These are phyloP conservation scores for Osmanthus fragrans DNA, from an alignment of 257 asterid species.

Conservation along the genomic window DNA sequence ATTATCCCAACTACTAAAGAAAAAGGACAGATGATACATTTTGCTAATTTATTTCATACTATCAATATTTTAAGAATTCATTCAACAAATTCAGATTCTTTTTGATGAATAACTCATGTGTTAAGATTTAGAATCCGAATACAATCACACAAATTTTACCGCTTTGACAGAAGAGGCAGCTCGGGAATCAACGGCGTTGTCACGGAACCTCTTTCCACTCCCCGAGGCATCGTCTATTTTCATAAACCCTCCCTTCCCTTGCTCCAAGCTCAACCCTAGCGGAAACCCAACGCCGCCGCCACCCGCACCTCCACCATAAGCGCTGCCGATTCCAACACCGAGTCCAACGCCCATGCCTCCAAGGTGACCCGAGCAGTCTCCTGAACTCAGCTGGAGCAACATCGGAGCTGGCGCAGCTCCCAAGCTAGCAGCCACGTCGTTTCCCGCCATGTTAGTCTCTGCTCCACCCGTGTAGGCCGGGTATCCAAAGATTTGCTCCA, in stretches of 20 bases:
- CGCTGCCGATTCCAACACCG: conserved; percentile 50
- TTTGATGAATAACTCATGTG: neutral
- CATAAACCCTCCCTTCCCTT: conserved; percentile 69
- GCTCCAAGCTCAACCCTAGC: conserved; percentile 85
- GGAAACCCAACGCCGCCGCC: conserved; percentile 65
- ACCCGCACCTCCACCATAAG: conserved; percentile 38
- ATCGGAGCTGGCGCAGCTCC: conserved; percentile 42
- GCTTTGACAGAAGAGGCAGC: conserved; percentile 61
- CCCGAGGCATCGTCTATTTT: conserved; percentile 59
- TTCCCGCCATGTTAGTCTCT: conserved; percentile 54
- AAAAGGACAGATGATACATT: neutral
- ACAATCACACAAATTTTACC: conserved; percentile 29
- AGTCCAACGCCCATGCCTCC: conserved; percentile 54
- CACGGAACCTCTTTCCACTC: conserved; percentile 67
- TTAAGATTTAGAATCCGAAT: neutral
- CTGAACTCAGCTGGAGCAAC: conserved; percentile 64
- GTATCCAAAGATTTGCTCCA: conserved; percentile 82
- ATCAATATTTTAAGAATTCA: neutral
- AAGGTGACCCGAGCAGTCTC: conserved; percentile 62
- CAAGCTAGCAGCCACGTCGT: conserved; percentile 19
- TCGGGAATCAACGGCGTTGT: conserved; percentile 59
- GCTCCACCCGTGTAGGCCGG: conserved; percentile 52
- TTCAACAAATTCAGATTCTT: neutral
- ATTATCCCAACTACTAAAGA: neutral
- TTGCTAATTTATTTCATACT: neutral